These are phyloP conservation scores for Beta lomatogona DNA, from an alignment of 179 eudicot species.

Conservation along the genomic window DNA sequence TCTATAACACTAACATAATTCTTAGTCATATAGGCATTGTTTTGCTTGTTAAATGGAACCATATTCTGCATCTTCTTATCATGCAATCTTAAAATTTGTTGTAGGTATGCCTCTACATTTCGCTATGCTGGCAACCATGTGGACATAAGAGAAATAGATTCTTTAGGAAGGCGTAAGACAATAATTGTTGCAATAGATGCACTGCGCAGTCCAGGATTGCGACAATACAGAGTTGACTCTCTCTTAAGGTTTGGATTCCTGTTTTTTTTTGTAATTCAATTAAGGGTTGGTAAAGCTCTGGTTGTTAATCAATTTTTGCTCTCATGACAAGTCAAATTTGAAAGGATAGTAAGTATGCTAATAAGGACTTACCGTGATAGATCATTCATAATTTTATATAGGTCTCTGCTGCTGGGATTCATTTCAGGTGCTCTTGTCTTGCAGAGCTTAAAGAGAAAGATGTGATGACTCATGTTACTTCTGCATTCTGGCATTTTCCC, in stretches of 20 bases:
- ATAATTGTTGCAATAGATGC: conserved; percentile 90
- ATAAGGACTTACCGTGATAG: not conserved
- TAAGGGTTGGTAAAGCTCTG: not conserved
- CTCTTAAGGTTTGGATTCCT: conserved; percentile 56
- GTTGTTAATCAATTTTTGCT: not conserved
- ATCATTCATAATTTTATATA: not conserved
- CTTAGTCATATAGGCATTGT: not conserved
- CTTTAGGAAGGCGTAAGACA: conserved; percentile 69
- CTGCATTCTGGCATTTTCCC: not conserved
- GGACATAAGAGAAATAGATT: conserved; percentile 60
- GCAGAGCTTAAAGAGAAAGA: not conserved
- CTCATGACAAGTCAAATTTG: not conserved
- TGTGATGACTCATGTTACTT: not conserved
- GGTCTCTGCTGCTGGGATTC: not conserved
- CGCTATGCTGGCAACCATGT: conserved; percentile 68
- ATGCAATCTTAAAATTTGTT: conserved; percentile 19
- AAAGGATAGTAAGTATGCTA: conserved; percentile 7
- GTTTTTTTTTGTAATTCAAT: not conserved
- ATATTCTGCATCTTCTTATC: not conserved
- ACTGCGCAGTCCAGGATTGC: conserved; percentile 57
- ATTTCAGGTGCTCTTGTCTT: conserved; percentile 1
- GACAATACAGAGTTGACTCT: conserved; percentile 61
- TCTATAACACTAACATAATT: not conserved
- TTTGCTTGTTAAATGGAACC: conserved; percentile 14
- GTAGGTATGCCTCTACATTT: conserved; percentile 80